A percentile compares a stretch with the other conserved stretches of the same genome.
Conservation (phyloP, 179 eudicot genomes). For the Silene vulgaris region DNA sequence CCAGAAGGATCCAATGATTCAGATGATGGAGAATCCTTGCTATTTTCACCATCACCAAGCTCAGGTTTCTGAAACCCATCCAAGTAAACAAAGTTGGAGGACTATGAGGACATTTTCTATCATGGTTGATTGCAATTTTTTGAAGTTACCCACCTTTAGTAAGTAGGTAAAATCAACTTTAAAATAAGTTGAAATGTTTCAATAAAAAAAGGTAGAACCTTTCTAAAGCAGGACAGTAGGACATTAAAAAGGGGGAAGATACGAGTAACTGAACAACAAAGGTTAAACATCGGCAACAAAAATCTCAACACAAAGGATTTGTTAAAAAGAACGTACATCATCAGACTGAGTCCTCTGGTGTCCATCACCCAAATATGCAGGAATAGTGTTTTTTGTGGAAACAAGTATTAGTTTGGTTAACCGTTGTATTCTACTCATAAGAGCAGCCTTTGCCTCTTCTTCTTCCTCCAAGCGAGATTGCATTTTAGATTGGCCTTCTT, state of each 20-base stretch:
- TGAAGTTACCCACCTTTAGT: too few relatives aligned
- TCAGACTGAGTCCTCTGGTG: constrained; percentile 62
- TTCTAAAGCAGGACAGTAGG: neutral
- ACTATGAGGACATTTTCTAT: neutral
- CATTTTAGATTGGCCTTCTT: constrained; percentile 51
- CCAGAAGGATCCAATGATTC: constrained; percentile 41
- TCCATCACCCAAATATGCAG: constrained; percentile 48
- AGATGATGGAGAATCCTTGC: constrained; percentile 47
- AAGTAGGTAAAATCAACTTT: neutral
- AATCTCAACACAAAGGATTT: neutral
- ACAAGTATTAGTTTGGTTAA: constrained; percentile 62
- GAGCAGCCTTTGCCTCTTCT: constrained; percentile 68
- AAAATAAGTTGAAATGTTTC: neutral
- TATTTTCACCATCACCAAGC: constrained; percentile 49
- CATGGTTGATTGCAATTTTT: too few relatives aligned
- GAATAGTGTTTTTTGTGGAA: constrained; percentile 59
- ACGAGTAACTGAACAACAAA: neutral
- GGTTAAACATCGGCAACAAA: neutral
- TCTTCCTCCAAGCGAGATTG: constrained; percentile 67
- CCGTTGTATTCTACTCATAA: constrained; percentile 69
- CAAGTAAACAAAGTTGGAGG: neutral
- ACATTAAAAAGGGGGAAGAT: neutral
- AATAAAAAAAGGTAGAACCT: neutral
- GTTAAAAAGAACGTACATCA: constrained; percentile 47
- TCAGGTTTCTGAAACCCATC: constrained; percentile 55